These are phyloP conservation scores for Fusarium veterinarium DNA, from an alignment of 2,329 filamentous ascomycete species.

Conservation along the genomic window DNA sequence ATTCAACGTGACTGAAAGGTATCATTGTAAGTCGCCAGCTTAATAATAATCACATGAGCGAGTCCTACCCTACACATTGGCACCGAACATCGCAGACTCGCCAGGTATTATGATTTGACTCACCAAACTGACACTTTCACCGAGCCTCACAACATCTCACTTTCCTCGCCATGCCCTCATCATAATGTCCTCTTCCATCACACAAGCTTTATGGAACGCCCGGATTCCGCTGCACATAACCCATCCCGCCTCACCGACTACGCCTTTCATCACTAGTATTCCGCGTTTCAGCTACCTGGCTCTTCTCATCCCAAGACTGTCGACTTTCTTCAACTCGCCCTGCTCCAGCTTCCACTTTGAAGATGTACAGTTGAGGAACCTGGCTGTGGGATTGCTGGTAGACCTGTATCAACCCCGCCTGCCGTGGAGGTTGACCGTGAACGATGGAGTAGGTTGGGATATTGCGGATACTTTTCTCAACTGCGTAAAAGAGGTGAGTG, in stretches of 20 bases:
- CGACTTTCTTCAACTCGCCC: slow-evolving; percentile 62
- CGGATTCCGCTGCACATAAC: slow-evolving; percentile 67
- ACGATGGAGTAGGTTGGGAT: slow-evolving; percentile 68
- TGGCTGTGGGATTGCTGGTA: slow-evolving; percentile 64
- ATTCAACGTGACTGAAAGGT: neutral
- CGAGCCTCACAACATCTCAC: slow-evolving; percentile 6
- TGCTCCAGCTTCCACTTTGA: slow-evolving; percentile 71
- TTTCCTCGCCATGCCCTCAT: slow-evolving; percentile 25
- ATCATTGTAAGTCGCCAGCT: neutral
- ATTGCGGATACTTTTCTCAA: slow-evolving; percentile 73
- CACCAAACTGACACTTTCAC: slow-evolving; percentile 1
- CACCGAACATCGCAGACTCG: slow-evolving; percentile 4
- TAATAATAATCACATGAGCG: slow-evolving; percentile 24
- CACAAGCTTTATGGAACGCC: slow-evolving; percentile 65
- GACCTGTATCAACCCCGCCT: slow-evolving; percentile 67
- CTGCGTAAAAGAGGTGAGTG: slow-evolving; percentile 69
- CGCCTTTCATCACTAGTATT: slow-evolving; percentile 64
- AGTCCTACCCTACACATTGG: slow-evolving; percentile 10
- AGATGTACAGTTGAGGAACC: slow-evolving; percentile 63
- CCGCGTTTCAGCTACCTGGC: slow-evolving; percentile 71
- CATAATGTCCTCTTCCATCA: slow-evolving; percentile 48
- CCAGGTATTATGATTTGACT: slow-evolving; percentile 2
- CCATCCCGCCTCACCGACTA: slow-evolving; percentile 58
- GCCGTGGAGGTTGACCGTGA: slow-evolving; percentile 67
- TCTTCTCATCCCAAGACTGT: slow-evolving; percentile 65